phyloP scores from a whole-genome alignment of 805 yeast species.

The Ascoidea asiatica region DNA sequence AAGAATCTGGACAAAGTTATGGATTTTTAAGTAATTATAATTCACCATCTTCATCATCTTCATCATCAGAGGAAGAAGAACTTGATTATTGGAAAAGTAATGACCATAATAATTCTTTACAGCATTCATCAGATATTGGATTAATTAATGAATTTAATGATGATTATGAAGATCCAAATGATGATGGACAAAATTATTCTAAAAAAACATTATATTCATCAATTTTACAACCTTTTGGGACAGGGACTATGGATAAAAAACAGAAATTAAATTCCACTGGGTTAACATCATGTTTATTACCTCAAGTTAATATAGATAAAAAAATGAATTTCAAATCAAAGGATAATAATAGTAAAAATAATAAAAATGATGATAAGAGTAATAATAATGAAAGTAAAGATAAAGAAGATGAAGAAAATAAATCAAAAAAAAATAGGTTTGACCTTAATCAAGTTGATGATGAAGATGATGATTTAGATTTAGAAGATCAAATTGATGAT shows the following conservation, averaged over 20 bases:
- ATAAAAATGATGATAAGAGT: too few relatives aligned
- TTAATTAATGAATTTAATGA: constrained; percentile 37
- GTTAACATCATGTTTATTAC: neutral
- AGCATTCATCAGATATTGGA: constrained; percentile 9
- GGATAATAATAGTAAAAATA: neutral
- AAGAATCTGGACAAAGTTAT: neutral
- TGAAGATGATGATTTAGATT: constrained; percentile 11
- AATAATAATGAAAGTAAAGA: neutral
- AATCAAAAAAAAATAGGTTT: too few relatives aligned
- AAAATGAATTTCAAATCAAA: neutral
- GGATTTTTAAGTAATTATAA: too few relatives aligned
- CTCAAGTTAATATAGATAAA: neutral
- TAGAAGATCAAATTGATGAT: constrained; percentile 12
- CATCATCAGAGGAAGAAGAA: neutral
- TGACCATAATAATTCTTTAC: neutral
- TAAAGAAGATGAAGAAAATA: constrained; percentile 6
- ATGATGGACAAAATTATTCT: constrained; percentile 64
- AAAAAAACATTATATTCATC: constrained; percentile 21
- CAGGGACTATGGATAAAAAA: too few relatives aligned
- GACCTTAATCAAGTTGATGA: neutral
- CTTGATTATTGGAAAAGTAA: neutral
- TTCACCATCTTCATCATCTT: neutral
- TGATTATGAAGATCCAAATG: constrained; percentile 67
- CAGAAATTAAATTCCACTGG: constrained; percentile 1
- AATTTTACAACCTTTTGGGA: neutral